Conservation (phyloP, 805 yeast species). For the Cephaloascus albidus region DNA sequence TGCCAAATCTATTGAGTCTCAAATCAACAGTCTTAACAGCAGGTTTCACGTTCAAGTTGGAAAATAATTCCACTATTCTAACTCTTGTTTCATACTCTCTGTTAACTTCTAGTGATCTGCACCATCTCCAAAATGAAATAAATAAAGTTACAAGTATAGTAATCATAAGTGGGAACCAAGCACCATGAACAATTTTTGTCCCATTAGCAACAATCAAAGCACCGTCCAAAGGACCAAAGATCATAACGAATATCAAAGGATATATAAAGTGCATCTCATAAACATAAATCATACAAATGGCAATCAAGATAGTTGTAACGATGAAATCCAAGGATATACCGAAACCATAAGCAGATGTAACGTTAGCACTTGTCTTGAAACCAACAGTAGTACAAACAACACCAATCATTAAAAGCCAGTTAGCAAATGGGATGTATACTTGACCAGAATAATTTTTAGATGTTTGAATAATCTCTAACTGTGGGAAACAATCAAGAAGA, state of each 20-base stretch:
- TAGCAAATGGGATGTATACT: constrained; percentile 43
- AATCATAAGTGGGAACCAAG: constrained; percentile 51
- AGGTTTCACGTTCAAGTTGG: constrained; percentile 9
- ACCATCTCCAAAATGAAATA: constrained; percentile 40
- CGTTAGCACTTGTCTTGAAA: constrained; percentile 36
- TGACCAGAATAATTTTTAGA: constrained; percentile 36
- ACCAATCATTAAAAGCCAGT: constrained; percentile 40
- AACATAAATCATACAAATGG: constrained; percentile 36
- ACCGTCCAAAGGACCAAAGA: constrained; percentile 39
- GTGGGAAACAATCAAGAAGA: constrained; percentile 45
- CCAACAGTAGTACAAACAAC: constrained; percentile 44
- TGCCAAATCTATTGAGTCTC: background rate
- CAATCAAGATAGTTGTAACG: constrained; percentile 38
- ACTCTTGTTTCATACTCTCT: constrained; percentile 24
- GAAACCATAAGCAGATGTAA: constrained; percentile 53
- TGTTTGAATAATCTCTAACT: constrained; percentile 32
- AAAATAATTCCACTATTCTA: constrained; percentile 24
- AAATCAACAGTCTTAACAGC: constrained; percentile 11
- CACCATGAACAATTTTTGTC: constrained; percentile 47
- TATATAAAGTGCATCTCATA: constrained; percentile 24
- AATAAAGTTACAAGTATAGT: constrained; percentile 24
- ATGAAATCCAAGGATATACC: constrained; percentile 49
- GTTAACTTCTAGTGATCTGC: constrained; percentile 27
- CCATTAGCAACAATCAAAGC: constrained; percentile 37
- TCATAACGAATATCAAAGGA: constrained; percentile 21